A percentile compares a stretch with the other conserved stretches of the same genome.
These are phyloP conservation scores for Dacryopinax spathularia DNA, from an alignment of 768 basidiomycete species.

Conservation along the genomic window DNA sequence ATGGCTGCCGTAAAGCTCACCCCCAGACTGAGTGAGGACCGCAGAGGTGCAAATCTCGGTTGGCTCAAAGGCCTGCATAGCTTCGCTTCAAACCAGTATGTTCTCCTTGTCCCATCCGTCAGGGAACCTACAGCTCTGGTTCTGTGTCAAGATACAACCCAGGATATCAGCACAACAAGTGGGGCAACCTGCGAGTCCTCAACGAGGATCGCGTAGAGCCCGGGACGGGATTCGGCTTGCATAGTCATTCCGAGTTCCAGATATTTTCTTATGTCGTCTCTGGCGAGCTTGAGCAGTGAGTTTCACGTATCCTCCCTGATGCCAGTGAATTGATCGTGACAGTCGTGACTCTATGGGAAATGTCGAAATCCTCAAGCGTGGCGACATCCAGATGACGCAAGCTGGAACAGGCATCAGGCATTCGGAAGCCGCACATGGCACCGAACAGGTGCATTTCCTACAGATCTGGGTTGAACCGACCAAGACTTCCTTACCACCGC, in stretches of 20 bases:
- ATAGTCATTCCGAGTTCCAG: conserved; percentile 72
- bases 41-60: too few relatives aligned
- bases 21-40: too few relatives aligned
- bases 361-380: conserved; percentile 73
- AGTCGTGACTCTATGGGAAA: conserved; percentile 90
- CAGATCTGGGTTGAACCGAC: conserved; percentile 57
- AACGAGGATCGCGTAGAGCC: conserved; percentile 83
- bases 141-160: too few relatives aligned
- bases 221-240: conserved; percentile 68
- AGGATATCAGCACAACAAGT: conserved; percentile 46
- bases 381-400: conserved; percentile 81
- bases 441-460: conserved; percentile 39
- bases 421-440: conserved; percentile 47
- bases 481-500: conserved; percentile 40
- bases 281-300: conserved; percentile 71
- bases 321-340: background rate
- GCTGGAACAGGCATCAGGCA: conserved; percentile 87
- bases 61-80: too few relatives aligned
- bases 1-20: too few relatives aligned
- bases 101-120: too few relatives aligned
- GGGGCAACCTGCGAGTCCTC: conserved; percentile 70
- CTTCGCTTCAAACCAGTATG: too few relatives aligned
- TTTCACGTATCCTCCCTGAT: conserved; percentile 5
- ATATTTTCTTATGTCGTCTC: conserved; percentile 80
- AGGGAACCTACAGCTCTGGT: too few relatives aligned